phyloP scores from a whole-genome alignment of 2,329 filamentous ascomycete genomes.

The Exophiala oligosperma region DNA sequence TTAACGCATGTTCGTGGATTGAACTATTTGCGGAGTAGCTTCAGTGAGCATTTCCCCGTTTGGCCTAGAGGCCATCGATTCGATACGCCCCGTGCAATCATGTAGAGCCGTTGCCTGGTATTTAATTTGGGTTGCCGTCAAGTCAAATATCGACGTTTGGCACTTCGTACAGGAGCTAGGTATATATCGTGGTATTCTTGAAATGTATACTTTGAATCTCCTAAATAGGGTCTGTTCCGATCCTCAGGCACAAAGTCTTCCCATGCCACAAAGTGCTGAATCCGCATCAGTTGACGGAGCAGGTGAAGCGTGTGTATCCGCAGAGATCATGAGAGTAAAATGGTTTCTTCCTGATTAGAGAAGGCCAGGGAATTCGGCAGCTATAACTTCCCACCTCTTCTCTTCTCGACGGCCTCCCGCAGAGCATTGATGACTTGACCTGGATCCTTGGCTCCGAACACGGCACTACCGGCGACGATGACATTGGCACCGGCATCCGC shows the following conservation, averaged over 20 bases:
- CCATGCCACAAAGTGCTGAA: no score
- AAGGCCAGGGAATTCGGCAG: not conserved
- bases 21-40: no score
- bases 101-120: no score
- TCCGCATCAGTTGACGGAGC: not conserved
- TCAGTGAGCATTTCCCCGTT: not conserved
- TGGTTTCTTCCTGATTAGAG: no score
- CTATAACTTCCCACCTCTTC: slow-evolving; percentile 34
- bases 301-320: no score
- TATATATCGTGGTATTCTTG: no score
- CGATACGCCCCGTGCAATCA: not conserved
- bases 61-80: not conserved
- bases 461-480: slow-evolving; percentile 93
- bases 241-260: no score
- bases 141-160: not conserved
- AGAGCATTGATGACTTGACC: slow-evolving; percentile 81
- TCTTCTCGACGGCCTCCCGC: slow-evolving; percentile 73
- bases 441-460: slow-evolving; percentile 90
- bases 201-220: no score
- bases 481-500: slow-evolving; percentile 96
- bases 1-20: no score
- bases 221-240: not conserved
- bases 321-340: no score
- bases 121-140: no score
- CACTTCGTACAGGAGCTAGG: no score